phyloP scores from a whole-genome alignment of 805 yeast genomes.

The Nakazawaea wickerhamii region DNA sequence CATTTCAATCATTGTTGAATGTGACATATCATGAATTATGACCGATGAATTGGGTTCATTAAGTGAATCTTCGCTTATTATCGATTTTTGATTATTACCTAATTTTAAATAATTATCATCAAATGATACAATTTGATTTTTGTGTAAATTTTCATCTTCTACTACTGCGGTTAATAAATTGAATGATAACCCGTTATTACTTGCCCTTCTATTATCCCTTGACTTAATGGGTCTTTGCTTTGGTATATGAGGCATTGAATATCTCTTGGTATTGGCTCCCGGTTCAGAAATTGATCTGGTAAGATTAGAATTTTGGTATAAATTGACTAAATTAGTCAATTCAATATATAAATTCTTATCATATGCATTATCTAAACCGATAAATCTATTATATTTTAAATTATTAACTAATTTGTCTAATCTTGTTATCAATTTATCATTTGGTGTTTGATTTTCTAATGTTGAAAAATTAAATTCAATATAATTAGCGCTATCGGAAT shows the following conservation, averaged over 20 bases:
- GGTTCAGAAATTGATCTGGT: constrained; percentile 7
- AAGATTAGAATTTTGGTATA: background rate
- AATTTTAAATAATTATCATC: constrained; percentile 5
- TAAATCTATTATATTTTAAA: constrained; percentile 3
- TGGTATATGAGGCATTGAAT: constrained; percentile 6
- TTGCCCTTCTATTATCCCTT: background rate
- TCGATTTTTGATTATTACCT: background rate
- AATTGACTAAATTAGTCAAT: constrained; percentile 2
- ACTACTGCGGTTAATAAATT: constrained; percentile 6
- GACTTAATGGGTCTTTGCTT: background rate
- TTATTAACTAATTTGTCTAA: constrained; percentile 6
- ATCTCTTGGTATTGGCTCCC: background rate
- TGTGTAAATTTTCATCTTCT: constrained; percentile 2
- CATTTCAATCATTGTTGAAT: constrained; percentile 5
- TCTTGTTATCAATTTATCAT: constrained; percentile 7
- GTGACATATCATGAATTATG: constrained; percentile 3
- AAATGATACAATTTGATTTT: constrained; percentile 1
- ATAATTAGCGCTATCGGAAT: too few species aligned
- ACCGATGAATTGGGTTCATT: background rate
- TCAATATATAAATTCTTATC: constrained; percentile 3
- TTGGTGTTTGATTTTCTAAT: background rate
- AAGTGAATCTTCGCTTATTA: too few species aligned
- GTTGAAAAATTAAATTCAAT: background rate
- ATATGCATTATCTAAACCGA: background rate
- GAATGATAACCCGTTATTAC: constrained; percentile 6